Percentiles rank a stretch among this genome's conserved stretches.
Evolutionary conservation across 345 rosid species (phyloP).

Genomic region (Salix exigua): DNA sequence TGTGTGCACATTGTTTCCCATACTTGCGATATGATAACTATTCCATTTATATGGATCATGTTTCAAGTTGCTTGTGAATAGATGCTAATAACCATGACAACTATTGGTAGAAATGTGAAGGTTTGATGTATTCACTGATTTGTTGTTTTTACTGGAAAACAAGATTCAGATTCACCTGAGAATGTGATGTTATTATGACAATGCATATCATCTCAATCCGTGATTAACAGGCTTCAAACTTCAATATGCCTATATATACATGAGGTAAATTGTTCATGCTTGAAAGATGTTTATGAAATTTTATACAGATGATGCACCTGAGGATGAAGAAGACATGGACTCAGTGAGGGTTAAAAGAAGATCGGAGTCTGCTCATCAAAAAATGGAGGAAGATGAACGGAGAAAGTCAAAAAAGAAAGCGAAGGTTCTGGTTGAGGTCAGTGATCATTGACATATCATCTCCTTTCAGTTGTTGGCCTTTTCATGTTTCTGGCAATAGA

Average conservation of each 20-base stretch:
- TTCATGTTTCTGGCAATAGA: not conserved
- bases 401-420: constrained; percentile 64
- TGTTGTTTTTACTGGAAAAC: not conserved
- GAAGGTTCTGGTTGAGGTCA: constrained; percentile 79
- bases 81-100: not conserved
- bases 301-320: constrained; percentile 3
- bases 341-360: constrained; percentile 35
- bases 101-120: not conserved
- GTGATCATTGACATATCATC: not conserved
- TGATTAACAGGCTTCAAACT: not conserved
- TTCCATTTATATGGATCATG: not conserved
- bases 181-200: not conserved
- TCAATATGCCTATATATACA: not conserved
- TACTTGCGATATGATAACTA: not conserved
- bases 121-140: not conserved
- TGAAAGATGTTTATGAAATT: not conserved
- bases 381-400: constrained; percentile 40
- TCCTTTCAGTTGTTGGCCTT: not conserved
- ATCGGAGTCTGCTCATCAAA: constrained; percentile 29
- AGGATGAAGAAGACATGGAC: constrained; percentile 40
- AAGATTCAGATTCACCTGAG: not conserved
- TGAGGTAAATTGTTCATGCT: not conserved
- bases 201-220: not conserved
- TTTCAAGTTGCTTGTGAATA: not conserved
- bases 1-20: not conserved